Base-by-base conservation (phyloP, 2,329 filamentous ascomycete species). In the Aspergillus carbonarius region DNA sequence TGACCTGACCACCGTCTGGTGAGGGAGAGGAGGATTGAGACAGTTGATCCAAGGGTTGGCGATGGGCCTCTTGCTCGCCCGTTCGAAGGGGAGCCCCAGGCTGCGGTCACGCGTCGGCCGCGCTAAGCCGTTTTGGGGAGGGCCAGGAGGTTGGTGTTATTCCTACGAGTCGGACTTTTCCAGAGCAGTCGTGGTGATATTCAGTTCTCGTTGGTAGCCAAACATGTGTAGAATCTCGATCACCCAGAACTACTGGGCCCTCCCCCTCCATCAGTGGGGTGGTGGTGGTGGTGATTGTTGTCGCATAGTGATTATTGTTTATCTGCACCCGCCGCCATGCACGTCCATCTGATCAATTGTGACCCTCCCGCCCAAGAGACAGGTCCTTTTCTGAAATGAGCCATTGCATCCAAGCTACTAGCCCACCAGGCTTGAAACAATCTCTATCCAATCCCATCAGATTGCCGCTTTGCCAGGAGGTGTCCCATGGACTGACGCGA, bases 21-120 rank as follows among this genome's bases (percentile, higher is more conserved):
- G 65, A 68, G 63, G 63, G 52, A 47, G 60, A 51, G 27, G 54
- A 58, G 54, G 55, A 39, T 56, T 51, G 46, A 60, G 49, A 44
- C 40, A 55, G 47, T 32, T 54, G 53, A 61, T 56, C 60, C 60
- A 64, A 66, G 62, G 63, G 60, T 54, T 57, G 62, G 59, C 37
- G 53, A 62, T 60, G 63, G 64, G 63, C 63, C 66, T 68, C 37
- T 54, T 32, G 23, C 51, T 68, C 63, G 66, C 58, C 59, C 58
- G 63, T 67, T 63, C 58, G 63, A 67, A 69, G 66, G 68, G 68
- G 68, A 69, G 57, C 58, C 59, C 59, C 69, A 67, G 61, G 63
- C 25, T 23, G 39, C 59, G 63, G 72, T 75, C 73, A 75, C 73
- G 73, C 72, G 72, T 74, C 72, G 69, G 72, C 32, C 57, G 60